A percentile compares a stretch with the other conserved stretches of the same genome.
phyloP scores from a whole-genome alignment of 2,329 filamentous ascomycete species.

The Hypoxylon sp. region DNA sequence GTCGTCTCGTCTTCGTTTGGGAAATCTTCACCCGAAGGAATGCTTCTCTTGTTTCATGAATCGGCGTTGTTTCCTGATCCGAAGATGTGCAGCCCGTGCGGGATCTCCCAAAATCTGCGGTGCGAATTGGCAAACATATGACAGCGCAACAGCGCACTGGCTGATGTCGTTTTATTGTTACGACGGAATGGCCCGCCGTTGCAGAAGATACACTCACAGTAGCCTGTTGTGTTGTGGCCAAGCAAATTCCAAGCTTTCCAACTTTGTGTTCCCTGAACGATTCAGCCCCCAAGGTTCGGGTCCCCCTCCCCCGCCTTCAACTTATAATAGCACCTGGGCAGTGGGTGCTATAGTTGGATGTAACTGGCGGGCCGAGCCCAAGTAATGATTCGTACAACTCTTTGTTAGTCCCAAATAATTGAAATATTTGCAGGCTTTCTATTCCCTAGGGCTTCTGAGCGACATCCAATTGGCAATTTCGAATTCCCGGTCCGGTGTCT shows the following conservation, averaged over 20 bases:
- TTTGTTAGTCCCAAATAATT: slow-evolving; percentile 20
- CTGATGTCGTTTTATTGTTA: slow-evolving; percentile 38
- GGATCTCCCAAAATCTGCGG: slow-evolving; percentile 36
- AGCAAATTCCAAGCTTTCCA: slow-evolving; percentile 9
- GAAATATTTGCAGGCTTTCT: slow-evolving; percentile 16
- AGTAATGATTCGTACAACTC: slow-evolving; percentile 26
- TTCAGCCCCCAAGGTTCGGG: slow-evolving; percentile 5
- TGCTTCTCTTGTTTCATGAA: slow-evolving; percentile 42
- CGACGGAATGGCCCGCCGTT: slow-evolving; percentile 41
- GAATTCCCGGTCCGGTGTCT: slow-evolving; percentile 42
- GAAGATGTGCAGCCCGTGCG: slow-evolving; percentile 40
- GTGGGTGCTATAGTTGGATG: slow-evolving; percentile 31
- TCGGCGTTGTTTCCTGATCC: slow-evolving; percentile 43
- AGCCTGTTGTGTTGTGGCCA: slow-evolving; percentile 10
- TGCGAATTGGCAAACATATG: slow-evolving; percentile 35
- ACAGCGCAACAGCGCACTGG: slow-evolving; percentile 24
- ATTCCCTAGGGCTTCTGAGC: slow-evolving; percentile 5
- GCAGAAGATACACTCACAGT: slow-evolving; percentile 24
- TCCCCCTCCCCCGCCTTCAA: slow-evolving; percentile 44
- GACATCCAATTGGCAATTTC: slow-evolving; percentile 41
- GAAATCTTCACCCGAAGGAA: slow-evolving; percentile 42
- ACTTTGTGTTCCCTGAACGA: slow-evolving; percentile 14
- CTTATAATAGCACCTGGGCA: slow-evolving; percentile 42
- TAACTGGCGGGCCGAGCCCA: slow-evolving; percentile 33
- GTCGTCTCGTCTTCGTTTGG: slow-evolving; percentile 47